phyloP scores from a whole-genome alignment of 345 rosid genomes.

The Sisymbrium altissimum region DNA sequence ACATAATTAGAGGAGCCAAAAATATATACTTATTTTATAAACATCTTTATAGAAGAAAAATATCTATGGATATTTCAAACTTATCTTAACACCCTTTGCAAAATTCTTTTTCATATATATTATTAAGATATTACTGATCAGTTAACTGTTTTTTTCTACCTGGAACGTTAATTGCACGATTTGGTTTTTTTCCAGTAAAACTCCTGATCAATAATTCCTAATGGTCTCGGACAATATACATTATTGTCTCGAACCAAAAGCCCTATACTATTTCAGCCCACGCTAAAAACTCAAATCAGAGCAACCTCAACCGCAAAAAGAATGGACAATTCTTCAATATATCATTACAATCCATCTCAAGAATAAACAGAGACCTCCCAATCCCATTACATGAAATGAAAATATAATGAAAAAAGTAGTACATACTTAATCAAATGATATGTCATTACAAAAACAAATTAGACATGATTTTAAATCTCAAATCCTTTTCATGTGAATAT shows the following conservation, averaged over 20 bases:
- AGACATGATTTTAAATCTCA: conserved; percentile 1
- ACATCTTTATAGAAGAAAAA: background rate
- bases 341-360: background rate
- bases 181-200: background rate
- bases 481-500: background rate
- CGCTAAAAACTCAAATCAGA: background rate
- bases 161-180: background rate
- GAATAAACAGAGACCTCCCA: conserved; percentile 3
- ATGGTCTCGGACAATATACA: background rate
- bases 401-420: background rate
- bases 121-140: background rate
- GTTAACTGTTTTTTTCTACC: background rate
- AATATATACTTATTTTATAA: background rate
- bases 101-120: background rate
- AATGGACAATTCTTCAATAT: background rate
- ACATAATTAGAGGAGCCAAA: background rate
- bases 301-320: background rate
- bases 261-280: background rate
- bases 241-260: background rate
- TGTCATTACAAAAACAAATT: conserved; percentile 25
- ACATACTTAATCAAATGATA: conserved; percentile 22
- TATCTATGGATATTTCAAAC: background rate
- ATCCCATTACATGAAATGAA: conserved; percentile 14
- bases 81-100: background rate
- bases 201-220: background rate